Evolutionary conservation across 345 rosid species (phyloP).

Genomic region (Acer negundo): DNA sequence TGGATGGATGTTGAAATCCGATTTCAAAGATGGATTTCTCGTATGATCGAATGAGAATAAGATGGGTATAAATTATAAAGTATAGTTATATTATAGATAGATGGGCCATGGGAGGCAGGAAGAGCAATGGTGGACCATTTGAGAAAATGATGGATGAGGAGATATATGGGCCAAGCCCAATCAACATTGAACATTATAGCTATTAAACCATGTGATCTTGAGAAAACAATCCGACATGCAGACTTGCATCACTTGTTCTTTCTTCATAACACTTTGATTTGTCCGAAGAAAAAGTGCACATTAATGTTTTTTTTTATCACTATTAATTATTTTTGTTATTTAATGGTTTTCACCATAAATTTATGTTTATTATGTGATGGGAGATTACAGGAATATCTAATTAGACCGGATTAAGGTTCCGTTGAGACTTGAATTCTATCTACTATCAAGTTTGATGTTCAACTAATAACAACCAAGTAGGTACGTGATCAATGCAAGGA

Average conservation of each 20-base stretch:
- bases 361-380: neutral
- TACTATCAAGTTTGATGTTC: no score
- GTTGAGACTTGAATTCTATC: no score
- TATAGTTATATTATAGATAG: no score
- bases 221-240: neutral
- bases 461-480: no score
- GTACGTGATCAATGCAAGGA: no score
- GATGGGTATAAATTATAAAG: neutral
- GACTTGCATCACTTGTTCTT: neutral
- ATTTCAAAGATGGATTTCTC: neutral
- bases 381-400: no score
- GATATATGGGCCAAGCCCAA: conserved; percentile 6
- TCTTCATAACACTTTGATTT: neutral
- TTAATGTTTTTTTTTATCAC: no score
- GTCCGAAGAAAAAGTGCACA: neutral
- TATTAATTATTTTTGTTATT: no score
- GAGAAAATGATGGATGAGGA: neutral
- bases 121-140: conserved; percentile 1
- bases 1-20: neutral
- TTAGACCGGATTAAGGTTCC: no score
- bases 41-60: neutral
- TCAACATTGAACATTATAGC: neutral
- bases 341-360: neutral
- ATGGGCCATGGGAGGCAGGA: neutral
- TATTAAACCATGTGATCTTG: neutral